Conservation (phyloP, 2,329 filamentous ascomycete species). For the Pseudogymnoascus pannorum region DNA sequence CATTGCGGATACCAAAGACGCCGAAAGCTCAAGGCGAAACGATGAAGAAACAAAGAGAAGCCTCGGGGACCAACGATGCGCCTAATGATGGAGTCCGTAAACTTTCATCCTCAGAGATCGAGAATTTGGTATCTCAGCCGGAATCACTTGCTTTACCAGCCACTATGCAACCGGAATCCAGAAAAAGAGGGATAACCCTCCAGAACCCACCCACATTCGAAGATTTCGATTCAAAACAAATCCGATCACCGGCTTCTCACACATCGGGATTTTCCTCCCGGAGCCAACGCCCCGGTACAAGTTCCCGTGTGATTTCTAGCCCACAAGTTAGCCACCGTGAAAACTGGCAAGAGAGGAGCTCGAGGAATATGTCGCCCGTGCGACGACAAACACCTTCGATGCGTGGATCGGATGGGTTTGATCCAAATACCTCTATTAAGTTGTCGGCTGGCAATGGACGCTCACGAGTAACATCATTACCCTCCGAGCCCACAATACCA, state of each 20-base stretch:
- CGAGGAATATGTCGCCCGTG: conserved; percentile 18
- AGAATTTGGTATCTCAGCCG: conserved; percentile 48
- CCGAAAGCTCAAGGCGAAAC: conserved; percentile 26
- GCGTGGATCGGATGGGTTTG: conserved; percentile 22
- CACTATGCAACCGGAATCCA: conserved; percentile 16
- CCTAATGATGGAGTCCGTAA: conserved; percentile 40
- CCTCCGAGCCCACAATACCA: conserved; percentile 34
- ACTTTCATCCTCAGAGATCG: conserved; percentile 51
- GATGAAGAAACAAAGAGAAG: conserved; percentile 19
- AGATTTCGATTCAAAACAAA: conserved; percentile 5
- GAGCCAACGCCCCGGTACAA: background rate
- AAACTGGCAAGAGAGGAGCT: background rate
- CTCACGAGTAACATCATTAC: conserved; percentile 15
- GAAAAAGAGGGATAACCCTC: background rate
- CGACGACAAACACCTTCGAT: conserved; percentile 19
- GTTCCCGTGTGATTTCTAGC: background rate
- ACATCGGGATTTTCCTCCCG: conserved; percentile 11
- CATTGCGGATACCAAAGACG: conserved; percentile 20
- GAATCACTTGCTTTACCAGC: conserved; percentile 51
- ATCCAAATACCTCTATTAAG: conserved; percentile 19
- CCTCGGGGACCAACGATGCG: background rate
- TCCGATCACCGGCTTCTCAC: conserved; percentile 14
- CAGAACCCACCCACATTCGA: conserved; percentile 1
- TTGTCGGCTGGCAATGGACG: conserved; percentile 12
- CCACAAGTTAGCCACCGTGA: background rate